Evolutionary conservation across 2,329 filamentous ascomycete genomes (phyloP), one percentile per base, ranked within the genome.

Genomic region (Diplodia mutila): DNA sequence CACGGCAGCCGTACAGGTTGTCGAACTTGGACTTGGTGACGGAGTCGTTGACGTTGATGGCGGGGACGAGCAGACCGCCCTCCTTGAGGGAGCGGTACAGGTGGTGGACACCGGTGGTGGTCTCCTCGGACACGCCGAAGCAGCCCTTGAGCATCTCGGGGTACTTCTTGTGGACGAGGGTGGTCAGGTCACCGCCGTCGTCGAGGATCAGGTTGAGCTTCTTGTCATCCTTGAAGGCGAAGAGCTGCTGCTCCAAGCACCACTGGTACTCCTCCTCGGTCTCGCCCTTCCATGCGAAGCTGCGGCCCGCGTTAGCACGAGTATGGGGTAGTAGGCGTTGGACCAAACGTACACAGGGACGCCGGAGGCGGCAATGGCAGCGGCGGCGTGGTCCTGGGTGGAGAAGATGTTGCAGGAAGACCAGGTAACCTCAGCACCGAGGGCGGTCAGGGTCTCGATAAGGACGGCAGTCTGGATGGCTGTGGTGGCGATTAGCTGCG

Each of bases 1-100:
- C 95, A 81, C 93, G 91, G 93, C 95, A 98, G 80, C 95, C 94
- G 89, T 98, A 99, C 73, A 98, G 86, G 90, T 99, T 99, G 89
- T 98, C 95, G 82, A 99, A 99, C 89, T 99, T 99, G 85, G 93
- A 97, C 91, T 98, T 99, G 84, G 95, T 99, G 80, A 99, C 94
- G 69, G 91, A 94, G 90, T 99, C 94, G 87, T 99, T 98, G 88
- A 99, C 94, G 84, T 99, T 99, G 90, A 98, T 80, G 83, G 94
- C 88, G 74, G 95, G 95, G 74, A 97, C 92, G 71, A 97, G 90
- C 73, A 98, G 93, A 68, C 80, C 80, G 72, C 80, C 78, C 79
- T 82, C 80, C 82, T 84, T 97, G 82, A 98, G 85, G 94, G 97
- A 97, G 80, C 90, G 89, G 91, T 98, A 99, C 70, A 99, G 89